Conservation (phyloP, 805 yeast genomes). For the Candida mattraensis region DNA sequence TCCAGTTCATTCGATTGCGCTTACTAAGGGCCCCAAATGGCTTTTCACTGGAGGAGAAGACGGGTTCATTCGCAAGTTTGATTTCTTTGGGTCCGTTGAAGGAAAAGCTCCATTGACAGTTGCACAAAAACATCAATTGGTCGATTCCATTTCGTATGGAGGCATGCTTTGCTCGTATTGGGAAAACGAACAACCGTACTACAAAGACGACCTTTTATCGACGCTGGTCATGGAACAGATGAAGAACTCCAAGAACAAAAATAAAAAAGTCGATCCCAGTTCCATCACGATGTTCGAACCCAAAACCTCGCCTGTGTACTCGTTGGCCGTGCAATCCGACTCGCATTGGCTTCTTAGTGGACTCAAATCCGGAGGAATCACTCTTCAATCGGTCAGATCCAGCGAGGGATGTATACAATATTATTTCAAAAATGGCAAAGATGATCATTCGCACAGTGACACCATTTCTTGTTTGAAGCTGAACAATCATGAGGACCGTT, state of each 20-base stretch:
- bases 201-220: conserved; percentile 37
- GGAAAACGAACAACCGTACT: conserved; percentile 92
- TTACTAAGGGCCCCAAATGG: conserved; percentile 81
- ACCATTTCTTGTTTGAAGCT: conserved; percentile 73
- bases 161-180: conserved; percentile 85
- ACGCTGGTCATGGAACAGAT: conserved; percentile 21
- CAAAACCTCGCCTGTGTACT: conserved; percentile 77
- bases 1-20: conserved; percentile 73
- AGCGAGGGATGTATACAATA: conserved; percentile 81
- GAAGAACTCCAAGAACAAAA: conserved; percentile 17
- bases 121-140: conserved; percentile 85
- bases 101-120: conserved; percentile 87
- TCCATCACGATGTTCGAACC: conserved; percentile 48
- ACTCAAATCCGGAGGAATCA: conserved; percentile 78
- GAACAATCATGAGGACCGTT: conserved; percentile 57
- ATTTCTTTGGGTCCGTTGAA: conserved; percentile 78
- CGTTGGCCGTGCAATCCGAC: conserved; percentile 80
- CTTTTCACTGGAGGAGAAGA: conserved; percentile 94
- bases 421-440: conserved; percentile 48
- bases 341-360: conserved; percentile 87
- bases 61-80: conserved; percentile 89
- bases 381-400: conserved; percentile 78
- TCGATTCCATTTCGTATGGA: conserved; percentile 81
- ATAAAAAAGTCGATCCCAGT: conserved; percentile 37
- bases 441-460: conserved; percentile 53